A percentile compares a stretch with the other conserved stretches of the same genome.
Conservation (phyloP, 176 grass and related monocot species). For the barley (Hordeum vulgare) region DNA sequence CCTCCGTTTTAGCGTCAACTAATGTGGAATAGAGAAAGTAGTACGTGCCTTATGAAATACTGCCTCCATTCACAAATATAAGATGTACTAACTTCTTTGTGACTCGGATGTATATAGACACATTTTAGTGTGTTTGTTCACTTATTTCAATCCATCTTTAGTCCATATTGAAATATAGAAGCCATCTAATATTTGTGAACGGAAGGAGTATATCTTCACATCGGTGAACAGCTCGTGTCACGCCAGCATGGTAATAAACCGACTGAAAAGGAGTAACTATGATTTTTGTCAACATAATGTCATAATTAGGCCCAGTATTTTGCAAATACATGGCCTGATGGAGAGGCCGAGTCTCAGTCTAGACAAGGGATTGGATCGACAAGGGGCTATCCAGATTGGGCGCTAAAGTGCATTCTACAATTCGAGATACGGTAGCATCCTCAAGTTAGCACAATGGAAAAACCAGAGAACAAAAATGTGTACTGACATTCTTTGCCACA, state of each 20-base stretch:
- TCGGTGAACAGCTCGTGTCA: too few species aligned
- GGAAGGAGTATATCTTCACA: too few species aligned
- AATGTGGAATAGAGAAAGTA: too few species aligned
- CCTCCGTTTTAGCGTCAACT: too few species aligned
- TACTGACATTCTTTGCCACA: neutral
- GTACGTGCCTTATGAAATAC: too few species aligned
- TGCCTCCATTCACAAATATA: too few species aligned
- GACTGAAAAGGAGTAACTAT: slow-evolving; percentile 28
- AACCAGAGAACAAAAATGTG: neutral
- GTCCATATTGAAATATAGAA: too few species aligned
- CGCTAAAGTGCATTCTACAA: neutral
- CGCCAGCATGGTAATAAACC: slow-evolving; percentile 19
- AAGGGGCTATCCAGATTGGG: neutral
- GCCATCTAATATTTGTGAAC: too few species aligned
- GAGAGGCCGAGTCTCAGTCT: neutral
- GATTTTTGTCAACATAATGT: slow-evolving; percentile 28
- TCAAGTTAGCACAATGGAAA: neutral
- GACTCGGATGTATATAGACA: too few species aligned
- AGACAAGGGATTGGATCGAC: neutral
- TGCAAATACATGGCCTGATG: slow-evolving; percentile 36
- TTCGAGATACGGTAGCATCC: neutral
- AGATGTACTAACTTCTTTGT: too few species aligned
- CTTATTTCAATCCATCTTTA: too few species aligned
- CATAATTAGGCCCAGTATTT: neutral
- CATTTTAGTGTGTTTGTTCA: too few species aligned